phyloP scores from a whole-genome alignment of 1,139 yeast genomes.

The Meyerozyma smithsonii region DNA sequence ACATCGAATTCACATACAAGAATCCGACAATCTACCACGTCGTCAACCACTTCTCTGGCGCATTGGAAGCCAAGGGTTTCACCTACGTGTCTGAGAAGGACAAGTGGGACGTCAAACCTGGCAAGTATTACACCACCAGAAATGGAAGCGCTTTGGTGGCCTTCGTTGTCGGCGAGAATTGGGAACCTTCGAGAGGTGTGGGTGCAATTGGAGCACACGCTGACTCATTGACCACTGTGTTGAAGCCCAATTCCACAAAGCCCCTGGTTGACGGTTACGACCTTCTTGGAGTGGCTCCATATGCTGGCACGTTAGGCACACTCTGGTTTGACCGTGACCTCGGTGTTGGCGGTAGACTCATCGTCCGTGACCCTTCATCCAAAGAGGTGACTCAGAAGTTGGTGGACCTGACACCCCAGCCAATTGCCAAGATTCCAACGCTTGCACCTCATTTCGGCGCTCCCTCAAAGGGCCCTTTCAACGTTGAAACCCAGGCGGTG shows the following conservation, averaged over 20 bases:
- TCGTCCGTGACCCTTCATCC: slow-evolving; percentile 31
- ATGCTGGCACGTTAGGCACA: slow-evolving; percentile 53
- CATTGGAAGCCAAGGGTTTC: slow-evolving; percentile 49
- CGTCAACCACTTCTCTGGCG: slow-evolving; percentile 37
- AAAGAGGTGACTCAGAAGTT: slow-evolving; percentile 35
- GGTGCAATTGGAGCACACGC: slow-evolving; percentile 59
- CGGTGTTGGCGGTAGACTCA: slow-evolving; percentile 60
- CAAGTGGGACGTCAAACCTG: slow-evolving; percentile 41
- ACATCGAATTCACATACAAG: slow-evolving; percentile 53
- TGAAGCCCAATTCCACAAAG: slow-evolving; percentile 53
- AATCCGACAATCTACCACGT: slow-evolving; percentile 65
- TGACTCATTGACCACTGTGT: slow-evolving; percentile 52
- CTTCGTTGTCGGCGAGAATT: slow-evolving; percentile 51
- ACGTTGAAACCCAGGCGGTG: slow-evolving; percentile 57
- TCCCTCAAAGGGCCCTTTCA: slow-evolving; percentile 46
- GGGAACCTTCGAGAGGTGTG: slow-evolving; percentile 54
- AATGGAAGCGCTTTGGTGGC: slow-evolving; percentile 55
- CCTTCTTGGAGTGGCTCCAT: slow-evolving; percentile 61
- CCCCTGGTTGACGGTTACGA: slow-evolving; percentile 53
- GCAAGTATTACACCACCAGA: slow-evolving; percentile 52
- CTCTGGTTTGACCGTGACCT: slow-evolving; percentile 66
- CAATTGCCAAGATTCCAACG: slow-evolving; percentile 61
- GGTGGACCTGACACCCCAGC: slow-evolving; percentile 56
- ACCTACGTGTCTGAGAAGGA: slow-evolving; percentile 47
- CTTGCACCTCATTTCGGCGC: slow-evolving; percentile 65